A percentile compares a stretch with the other conserved stretches of the same genome.
Conservation (phyloP, 345 rosid genomes). For the Brassica incana region DNA sequence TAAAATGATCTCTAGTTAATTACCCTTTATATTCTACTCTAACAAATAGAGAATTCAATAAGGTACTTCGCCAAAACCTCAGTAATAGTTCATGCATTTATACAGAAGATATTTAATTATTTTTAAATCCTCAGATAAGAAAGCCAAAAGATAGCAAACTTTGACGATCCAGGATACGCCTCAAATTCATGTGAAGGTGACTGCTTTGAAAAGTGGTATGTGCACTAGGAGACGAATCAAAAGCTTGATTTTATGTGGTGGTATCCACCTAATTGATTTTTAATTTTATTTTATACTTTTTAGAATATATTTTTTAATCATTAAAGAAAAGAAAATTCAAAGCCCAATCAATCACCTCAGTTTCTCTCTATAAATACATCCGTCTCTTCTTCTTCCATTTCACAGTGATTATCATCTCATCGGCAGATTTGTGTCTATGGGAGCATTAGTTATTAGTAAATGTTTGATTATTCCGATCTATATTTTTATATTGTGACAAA, state of each 20-base stretch:
- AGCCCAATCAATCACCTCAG: neutral
- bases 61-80: no score
- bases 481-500: neutral
- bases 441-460: neutral
- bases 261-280: neutral
- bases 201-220: neutral
- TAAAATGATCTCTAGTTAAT: no score
- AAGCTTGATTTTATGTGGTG: neutral
- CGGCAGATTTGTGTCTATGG: neutral
- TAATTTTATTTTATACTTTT: neutral
- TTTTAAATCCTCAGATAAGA: neutral
- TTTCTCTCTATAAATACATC: neutral
- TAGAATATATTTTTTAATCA: neutral
- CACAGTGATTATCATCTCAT: neutral
- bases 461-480: neutral
- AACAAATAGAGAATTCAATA: neutral
- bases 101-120: neutral
- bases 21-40: neutral
- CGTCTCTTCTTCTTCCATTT: slow-evolving; percentile 1
- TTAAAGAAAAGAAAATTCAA: neutral
- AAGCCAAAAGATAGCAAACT: neutral
- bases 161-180: neutral
- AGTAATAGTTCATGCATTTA: neutral
- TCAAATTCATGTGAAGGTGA: neutral
- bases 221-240: neutral